Conservation (phyloP, 306 rosid genomes). For the Canavalia gladiata region DNA sequence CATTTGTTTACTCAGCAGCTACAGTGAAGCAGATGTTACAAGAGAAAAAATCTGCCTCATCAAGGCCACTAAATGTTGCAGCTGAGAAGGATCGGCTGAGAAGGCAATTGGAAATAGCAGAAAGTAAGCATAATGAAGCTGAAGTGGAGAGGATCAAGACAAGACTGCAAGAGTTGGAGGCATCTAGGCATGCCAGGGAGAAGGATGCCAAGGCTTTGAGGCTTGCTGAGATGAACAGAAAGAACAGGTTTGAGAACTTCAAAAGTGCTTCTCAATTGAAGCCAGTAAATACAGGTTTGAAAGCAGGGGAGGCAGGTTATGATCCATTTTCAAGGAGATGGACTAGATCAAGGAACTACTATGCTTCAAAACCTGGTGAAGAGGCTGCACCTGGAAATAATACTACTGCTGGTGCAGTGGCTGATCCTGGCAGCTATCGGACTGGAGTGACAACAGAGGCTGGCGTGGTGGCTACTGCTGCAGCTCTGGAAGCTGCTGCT, state of each 20-base stretch:
- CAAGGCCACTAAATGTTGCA: conserved; percentile 85
- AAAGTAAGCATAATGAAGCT: conserved; percentile 65
- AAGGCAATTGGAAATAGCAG: conserved; percentile 78
- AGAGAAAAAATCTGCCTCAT: conserved; percentile 85
- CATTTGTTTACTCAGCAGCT: conserved; percentile 89
- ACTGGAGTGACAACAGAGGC: conserved; percentile 48
- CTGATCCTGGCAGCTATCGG: conserved; percentile 48
- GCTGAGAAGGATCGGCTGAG: conserved; percentile 94
- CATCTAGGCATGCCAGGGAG: conserved; percentile 61
- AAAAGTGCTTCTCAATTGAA: conserved; percentile 88
- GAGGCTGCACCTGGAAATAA: conserved; percentile 54
- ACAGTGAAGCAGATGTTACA: conserved; percentile 92
- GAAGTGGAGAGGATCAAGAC: conserved; percentile 74
- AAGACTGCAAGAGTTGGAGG: conserved; percentile 78
- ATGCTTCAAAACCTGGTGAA: conserved; percentile 68
- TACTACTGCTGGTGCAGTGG: conserved; percentile 45
- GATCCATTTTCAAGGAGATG: conserved; percentile 99
- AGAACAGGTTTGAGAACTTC: conserved; percentile 94
- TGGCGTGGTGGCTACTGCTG: conserved; percentile 83
- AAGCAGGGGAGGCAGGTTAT: conserved; percentile 96
- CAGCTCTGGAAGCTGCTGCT: conserved; percentile 90
- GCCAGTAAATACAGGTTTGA: conserved; percentile 62
- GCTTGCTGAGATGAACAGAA: conserved; percentile 96
- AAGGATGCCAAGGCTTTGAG: conserved; percentile 83
- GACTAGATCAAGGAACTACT: conserved; percentile 96